Evolutionary conservation across 495 filamentous ascomycete species (phyloP).

Genomic region (Penicillium subrubescens): DNA sequence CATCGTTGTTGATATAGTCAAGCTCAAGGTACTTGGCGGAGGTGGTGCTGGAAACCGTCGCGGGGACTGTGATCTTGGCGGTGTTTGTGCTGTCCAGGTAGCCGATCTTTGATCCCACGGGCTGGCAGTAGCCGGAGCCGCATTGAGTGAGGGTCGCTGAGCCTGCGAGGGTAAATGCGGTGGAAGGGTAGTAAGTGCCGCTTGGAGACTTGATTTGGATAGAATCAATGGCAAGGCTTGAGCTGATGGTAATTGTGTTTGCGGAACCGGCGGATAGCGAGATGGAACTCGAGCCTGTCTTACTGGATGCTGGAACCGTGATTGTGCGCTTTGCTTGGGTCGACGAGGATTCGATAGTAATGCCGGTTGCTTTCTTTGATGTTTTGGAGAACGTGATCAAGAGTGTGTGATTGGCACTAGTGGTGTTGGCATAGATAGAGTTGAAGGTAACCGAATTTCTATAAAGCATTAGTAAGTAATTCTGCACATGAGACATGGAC

Average conservation of each 20-base stretch:
- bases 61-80: slow-evolving; percentile 28
- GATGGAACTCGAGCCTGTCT: slow-evolving; percentile 18
- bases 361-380: not conserved
- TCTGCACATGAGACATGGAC: too few species aligned
- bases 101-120: slow-evolving; percentile 46
- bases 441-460: slow-evolving; percentile 30
- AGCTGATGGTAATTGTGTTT: slow-evolving; percentile 36
- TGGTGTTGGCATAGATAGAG: slow-evolving; percentile 40
- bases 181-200: slow-evolving; percentile 42
- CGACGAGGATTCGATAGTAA: slow-evolving; percentile 10
- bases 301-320: slow-evolving; percentile 13
- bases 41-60: slow-evolving; percentile 14
- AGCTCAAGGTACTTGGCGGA: slow-evolving; percentile 43
- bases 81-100: slow-evolving; percentile 28
- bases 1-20: slow-evolving; percentile 55
- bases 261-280: slow-evolving; percentile 31
- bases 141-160: slow-evolving; percentile 34
- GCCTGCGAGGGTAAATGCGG: slow-evolving; percentile 37
- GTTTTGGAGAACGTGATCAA: slow-evolving; percentile 29
- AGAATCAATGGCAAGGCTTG: slow-evolving; percentile 16
- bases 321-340: slow-evolving; percentile 11
- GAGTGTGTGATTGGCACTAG: slow-evolving; percentile 34
- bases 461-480: not conserved
- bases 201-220: slow-evolving; percentile 31
- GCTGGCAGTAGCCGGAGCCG: slow-evolving; percentile 33